Evolutionary conservation across 176 grass and related monocot genomes (phyloP).

Genomic region (Elymus sibiricus): DNA sequence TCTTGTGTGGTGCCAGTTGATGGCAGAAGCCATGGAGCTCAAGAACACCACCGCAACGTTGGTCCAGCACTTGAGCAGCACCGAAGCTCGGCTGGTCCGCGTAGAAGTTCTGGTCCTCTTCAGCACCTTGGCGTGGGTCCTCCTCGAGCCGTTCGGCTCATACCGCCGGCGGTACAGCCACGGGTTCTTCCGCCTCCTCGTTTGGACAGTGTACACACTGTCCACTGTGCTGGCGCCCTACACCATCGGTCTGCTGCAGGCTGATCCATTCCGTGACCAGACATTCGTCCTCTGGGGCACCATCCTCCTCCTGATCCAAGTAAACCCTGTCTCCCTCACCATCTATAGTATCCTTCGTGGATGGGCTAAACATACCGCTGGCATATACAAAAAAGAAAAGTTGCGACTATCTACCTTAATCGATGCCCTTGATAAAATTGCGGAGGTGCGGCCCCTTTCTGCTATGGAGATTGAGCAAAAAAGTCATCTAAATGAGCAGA

Average conservation of each 20-base stretch:
- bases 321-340: neutral
- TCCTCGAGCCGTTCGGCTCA: neutral
- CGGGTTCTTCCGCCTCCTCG: constrained; percentile 6
- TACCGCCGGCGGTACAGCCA: neutral
- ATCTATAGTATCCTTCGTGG: too few relatives aligned
- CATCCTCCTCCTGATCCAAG: neutral
- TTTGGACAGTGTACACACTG: neutral
- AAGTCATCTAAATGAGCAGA: too few relatives aligned
- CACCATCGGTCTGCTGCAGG: constrained; percentile 16
- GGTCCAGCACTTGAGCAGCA: neutral
- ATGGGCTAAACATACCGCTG: too few relatives aligned
- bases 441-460: too few relatives aligned
- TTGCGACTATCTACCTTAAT: too few relatives aligned
- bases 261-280: constrained; percentile 13
- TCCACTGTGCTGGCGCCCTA: constrained; percentile 5
- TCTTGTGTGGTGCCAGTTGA: neutral
- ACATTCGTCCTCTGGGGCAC: constrained; percentile 13
- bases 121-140: neutral
- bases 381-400: too few relatives aligned
- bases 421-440: too few relatives aligned
- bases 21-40: neutral
- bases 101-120: constrained; percentile 9
- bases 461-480: too few relatives aligned
- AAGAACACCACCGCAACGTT: neutral
- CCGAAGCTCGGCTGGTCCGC: neutral